A percentile compares a stretch with the other conserved stretches of the same genome.
Evolutionary conservation across 208 protist species (phyloP).

Genomic region (Leishmania braziliensis): DNA sequence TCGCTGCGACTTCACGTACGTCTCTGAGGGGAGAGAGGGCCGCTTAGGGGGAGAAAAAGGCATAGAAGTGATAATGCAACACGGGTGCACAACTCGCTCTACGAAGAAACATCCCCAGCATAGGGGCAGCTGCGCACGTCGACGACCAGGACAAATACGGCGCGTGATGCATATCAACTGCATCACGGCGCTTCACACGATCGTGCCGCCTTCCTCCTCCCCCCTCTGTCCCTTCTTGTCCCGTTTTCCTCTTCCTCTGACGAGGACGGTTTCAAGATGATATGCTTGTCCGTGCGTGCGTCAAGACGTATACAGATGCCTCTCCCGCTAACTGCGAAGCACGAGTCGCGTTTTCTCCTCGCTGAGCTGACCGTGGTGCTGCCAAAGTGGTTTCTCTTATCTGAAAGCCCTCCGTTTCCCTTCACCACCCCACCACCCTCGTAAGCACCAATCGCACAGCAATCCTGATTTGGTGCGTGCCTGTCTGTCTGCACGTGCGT

Average conservation of each 20-base stretch:
- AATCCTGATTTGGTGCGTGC: not conserved
- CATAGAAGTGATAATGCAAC: constrained; percentile 9
- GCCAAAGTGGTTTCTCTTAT: not conserved
- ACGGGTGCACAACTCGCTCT: not conserved
- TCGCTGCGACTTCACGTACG: not conserved
- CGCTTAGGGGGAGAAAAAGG: not conserved
- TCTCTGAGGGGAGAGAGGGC: not conserved
- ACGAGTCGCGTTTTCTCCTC: not conserved
- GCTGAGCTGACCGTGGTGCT: not conserved
- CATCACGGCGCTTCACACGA: not conserved
- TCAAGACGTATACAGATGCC: not conserved
- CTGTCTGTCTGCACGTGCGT: not conserved
- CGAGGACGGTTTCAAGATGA: not conserved
- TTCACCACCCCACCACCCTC: not conserved
- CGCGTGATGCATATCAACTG: not conserved
- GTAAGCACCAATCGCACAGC: not conserved
- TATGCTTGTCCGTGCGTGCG: not conserved
- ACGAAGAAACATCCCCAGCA: not conserved
- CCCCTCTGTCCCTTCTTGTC: not conserved
- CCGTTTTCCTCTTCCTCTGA: not conserved
- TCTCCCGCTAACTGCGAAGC: not conserved
- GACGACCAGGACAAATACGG: not conserved
- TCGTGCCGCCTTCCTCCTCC: not conserved
- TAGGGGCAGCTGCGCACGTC: not conserved
- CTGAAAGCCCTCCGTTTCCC: not conserved